phyloP scores from a whole-genome alignment of 495 filamentous ascomycete species.

The Amniculicola lignicola region DNA sequence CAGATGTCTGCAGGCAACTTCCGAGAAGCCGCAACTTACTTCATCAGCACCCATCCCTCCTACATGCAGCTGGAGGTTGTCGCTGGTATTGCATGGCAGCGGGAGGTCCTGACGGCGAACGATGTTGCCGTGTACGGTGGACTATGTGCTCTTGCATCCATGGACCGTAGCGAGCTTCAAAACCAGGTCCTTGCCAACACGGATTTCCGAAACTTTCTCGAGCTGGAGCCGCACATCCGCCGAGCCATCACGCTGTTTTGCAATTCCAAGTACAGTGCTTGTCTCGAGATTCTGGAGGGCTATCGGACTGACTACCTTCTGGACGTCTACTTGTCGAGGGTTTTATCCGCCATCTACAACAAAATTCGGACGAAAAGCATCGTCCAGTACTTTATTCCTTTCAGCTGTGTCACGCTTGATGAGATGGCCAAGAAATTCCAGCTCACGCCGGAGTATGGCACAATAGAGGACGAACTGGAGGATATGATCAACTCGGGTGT shows the following conservation, averaged over 20 bases:
- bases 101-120: conserved; percentile 73
- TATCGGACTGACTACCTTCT: conserved; percentile 83
- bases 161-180: conserved; percentile 76
- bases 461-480: conserved; percentile 72
- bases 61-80: conserved; percentile 49
- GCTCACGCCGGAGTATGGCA: conserved; percentile 41
- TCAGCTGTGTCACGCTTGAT: conserved; percentile 42
- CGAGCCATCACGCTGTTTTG: conserved; percentile 86
- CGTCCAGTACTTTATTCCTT: conserved; percentile 68
- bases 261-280: conserved; percentile 78
- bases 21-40: conserved; percentile 67
- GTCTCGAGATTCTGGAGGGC: conserved; percentile 74
- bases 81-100: conserved; percentile 37
- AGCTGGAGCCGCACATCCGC: conserved; percentile 90
- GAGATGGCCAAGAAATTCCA: conserved; percentile 41
- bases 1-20: conserved; percentile 64
- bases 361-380: conserved; percentile 85
- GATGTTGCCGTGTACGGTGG: conserved; percentile 92
- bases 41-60: conserved; percentile 55
- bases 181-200: conserved; percentile 70
- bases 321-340: conserved; percentile 79
- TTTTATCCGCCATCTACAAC: conserved; percentile 65
- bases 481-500: conserved; percentile 67
- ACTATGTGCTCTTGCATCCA: conserved; percentile 83
- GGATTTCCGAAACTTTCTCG: conserved; percentile 80